Conservation (phyloP, 2,329 filamentous ascomycete species). For the Paraphoma chrysanthemicola region DNA sequence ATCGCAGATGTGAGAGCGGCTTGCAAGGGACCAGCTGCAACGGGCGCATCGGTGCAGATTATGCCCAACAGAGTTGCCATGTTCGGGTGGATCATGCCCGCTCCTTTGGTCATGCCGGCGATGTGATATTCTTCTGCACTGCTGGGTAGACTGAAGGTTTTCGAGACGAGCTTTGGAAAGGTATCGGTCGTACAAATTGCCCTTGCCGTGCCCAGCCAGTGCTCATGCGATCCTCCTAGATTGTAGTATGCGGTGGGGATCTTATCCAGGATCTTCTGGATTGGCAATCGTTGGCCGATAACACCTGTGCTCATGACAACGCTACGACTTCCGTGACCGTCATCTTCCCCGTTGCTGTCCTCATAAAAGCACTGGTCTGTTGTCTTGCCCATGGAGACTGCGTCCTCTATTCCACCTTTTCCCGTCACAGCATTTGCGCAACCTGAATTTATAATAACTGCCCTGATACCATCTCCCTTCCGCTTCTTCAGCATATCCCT, state of each 20-base stretch:
- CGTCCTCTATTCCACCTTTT: slow-evolving; percentile 86
- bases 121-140: slow-evolving; percentile 81
- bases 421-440: slow-evolving; percentile 98
- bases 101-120: slow-evolving; percentile 95
- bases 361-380: slow-evolving; percentile 71
- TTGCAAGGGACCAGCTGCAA: slow-evolving; percentile 72
- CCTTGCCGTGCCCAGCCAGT: slow-evolving; percentile 85
- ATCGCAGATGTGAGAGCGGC: slow-evolving; percentile 76
- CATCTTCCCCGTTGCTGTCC: slow-evolving; percentile 42
- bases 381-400: slow-evolving; percentile 78
- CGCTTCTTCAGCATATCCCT: slow-evolving; percentile 72
- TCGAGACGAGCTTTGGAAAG: slow-evolving; percentile 93
- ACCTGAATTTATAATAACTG: slow-evolving; percentile 91
- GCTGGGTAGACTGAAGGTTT: slow-evolving; percentile 82
- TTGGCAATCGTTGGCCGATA: slow-evolving; percentile 92
- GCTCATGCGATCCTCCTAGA: slow-evolving; percentile 76
- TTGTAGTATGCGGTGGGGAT: slow-evolving; percentile 78
- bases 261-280: slow-evolving; percentile 84
- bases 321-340: slow-evolving; percentile 65
- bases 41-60: slow-evolving; percentile 87
- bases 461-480: slow-evolving; percentile 73
- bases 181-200: slow-evolving; percentile 99
- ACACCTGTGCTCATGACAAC: slow-evolving; percentile 99
- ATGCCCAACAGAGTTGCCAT: slow-evolving; percentile 96
- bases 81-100: slow-evolving; percentile 99